These are phyloP conservation scores for Pistacia atlantica DNA, from an alignment of 345 rosid genomes.

Conservation along the genomic window DNA sequence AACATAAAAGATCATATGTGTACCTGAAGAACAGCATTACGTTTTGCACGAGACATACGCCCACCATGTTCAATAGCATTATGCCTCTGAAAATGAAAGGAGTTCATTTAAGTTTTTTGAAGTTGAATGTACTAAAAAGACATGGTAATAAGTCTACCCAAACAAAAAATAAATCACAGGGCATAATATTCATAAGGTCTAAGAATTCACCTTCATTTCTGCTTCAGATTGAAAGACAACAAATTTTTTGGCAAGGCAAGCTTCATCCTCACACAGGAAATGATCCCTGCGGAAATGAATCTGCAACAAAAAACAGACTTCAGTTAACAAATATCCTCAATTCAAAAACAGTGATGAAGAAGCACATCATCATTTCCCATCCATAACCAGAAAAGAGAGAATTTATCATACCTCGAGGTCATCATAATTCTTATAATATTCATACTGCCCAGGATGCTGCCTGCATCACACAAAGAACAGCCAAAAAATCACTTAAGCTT, in stretches of 20 bases:
- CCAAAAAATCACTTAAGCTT: neutral
- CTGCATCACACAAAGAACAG: constrained; percentile 41
- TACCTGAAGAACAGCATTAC: constrained; percentile 96
- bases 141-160: neutral
- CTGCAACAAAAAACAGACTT: constrained; percentile 41
- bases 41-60: constrained; percentile 88
- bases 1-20: constrained; percentile 18
- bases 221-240: constrained; percentile 80
- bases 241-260: constrained; percentile 90
- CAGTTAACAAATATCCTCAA: neutral
- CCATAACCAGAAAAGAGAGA: neutral
- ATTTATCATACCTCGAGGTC: constrained; percentile 72
- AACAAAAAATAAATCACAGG: neutral
- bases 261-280: constrained; percentile 92
- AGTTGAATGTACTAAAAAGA: neutral
- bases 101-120: constrained; percentile 7
- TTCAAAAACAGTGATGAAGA: neutral
- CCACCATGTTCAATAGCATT: constrained; percentile 93
- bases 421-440: constrained; percentile 85
- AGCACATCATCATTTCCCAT: neutral
- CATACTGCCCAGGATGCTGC: constrained; percentile 87
- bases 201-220: constrained; percentile 77
- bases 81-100: constrained; percentile 69
- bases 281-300: constrained; percentile 90
- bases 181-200: constrained; percentile 5